These are phyloP conservation scores for Colletotrichum sublineola DNA, from an alignment of 2,329 filamentous ascomycete species.

Conservation along the genomic window DNA sequence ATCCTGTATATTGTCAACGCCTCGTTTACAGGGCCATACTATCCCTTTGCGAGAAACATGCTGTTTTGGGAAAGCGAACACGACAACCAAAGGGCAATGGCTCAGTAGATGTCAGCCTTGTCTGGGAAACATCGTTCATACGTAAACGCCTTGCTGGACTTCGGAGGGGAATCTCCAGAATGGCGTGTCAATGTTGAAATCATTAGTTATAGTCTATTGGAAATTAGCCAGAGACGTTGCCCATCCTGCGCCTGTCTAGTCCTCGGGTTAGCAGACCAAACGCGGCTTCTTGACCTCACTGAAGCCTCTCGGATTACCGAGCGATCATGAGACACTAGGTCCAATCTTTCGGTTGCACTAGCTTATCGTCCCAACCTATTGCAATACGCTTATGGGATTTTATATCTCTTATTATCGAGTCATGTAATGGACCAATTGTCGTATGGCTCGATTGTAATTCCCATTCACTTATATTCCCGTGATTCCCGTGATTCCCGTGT, in stretches of 20 bases:
- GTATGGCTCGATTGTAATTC: neutral
- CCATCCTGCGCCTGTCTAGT: neutral
- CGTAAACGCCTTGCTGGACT: neutral
- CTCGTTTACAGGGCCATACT: neutral
- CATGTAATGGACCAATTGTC: accelerated
- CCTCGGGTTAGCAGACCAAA: neutral
- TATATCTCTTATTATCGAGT: neutral
- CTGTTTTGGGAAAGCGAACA: neutral
- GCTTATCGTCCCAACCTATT: neutral
- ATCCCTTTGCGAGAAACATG: neutral
- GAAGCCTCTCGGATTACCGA: neutral
- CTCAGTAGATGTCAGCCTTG: neutral
- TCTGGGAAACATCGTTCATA: neutral
- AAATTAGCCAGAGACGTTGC: neutral
- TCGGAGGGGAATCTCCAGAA: neutral
- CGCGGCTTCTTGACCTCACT: neutral
- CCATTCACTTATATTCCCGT: too few species aligned
- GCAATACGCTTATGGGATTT: neutral
- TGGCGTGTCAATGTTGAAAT: neutral
- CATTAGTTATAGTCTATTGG: neutral
- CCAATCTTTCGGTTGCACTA: neutral
- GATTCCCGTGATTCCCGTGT: too few species aligned
- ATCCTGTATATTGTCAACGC: neutral
- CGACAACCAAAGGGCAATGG: neutral
- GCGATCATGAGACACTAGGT: neutral